Evolutionary conservation across 345 rosid species (phyloP).

Genomic region (Xanthoceras sorbifolium): DNA sequence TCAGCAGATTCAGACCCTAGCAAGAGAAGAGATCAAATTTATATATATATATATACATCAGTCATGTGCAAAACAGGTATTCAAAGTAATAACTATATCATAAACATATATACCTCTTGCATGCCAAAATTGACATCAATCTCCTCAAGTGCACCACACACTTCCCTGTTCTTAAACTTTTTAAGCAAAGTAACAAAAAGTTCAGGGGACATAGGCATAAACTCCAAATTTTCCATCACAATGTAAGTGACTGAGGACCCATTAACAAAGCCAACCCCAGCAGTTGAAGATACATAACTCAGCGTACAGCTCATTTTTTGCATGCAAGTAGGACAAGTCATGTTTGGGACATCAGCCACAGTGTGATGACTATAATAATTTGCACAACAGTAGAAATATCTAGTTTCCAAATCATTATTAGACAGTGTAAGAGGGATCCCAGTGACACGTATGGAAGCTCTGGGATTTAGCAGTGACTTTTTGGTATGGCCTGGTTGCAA

Average conservation of each 20-base stretch:
- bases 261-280: constrained; percentile 22
- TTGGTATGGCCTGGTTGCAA: no score
- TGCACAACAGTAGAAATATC: no score
- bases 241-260: neutral
- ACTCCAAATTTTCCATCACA: constrained; percentile 20
- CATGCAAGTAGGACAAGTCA: neutral
- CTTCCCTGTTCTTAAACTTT: constrained; percentile 15
- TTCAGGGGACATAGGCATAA: constrained; percentile 18
- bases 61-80: neutral
- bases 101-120: constrained; percentile 14
- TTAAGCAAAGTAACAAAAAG: constrained; percentile 15
- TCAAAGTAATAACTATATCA: neutral
- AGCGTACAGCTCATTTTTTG: neutral
- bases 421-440: no score
- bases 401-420: no score
- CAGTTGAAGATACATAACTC: neutral
- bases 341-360: neutral
- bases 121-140: constrained; percentile 15
- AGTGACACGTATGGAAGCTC: no score
- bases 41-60: no score
- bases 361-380: no score
- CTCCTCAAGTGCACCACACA: constrained; percentile 9
- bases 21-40: no score
- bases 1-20: constrained; percentile 15
- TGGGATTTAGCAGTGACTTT: no score